Evolutionary conservation across 768 basidiomycete genomes (phyloP).

Genomic region (Trametes punicea): DNA sequence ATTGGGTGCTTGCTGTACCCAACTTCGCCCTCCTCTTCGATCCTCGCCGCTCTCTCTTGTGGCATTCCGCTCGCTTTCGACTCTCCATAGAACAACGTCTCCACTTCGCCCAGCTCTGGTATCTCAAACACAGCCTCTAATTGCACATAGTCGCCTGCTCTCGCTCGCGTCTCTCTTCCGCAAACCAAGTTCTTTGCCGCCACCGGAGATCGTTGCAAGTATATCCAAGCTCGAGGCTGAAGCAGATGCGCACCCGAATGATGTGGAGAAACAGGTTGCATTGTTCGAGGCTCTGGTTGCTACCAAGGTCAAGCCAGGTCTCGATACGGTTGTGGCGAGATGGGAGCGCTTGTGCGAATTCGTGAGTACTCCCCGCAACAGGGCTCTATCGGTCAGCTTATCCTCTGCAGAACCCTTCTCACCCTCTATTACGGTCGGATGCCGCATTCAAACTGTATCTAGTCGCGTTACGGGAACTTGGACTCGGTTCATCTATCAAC

Average conservation of each 20-base stretch:
- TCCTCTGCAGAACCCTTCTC: constrained; percentile 53
- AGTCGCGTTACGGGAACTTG: constrained; percentile 57
- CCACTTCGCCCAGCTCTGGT: background rate
- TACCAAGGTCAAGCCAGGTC: constrained; percentile 63
- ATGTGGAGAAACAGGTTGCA: constrained; percentile 65
- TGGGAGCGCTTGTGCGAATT: constrained; percentile 87
- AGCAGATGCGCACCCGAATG: constrained; percentile 69
- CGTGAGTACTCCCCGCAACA: constrained; percentile 34
- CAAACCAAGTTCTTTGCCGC: constrained; percentile 44
- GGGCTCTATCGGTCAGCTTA: constrained; percentile 5
- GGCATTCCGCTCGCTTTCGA: constrained; percentile 24
- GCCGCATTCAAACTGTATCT: constrained; percentile 77
- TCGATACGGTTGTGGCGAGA: constrained; percentile 68
- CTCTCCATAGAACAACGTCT: background rate
- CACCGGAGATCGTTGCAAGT: constrained; percentile 63
- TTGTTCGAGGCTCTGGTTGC: constrained; percentile 65
- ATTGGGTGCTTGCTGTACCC: constrained; percentile 36
- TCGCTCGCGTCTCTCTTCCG: constrained; percentile 35
- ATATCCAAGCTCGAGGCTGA: constrained; percentile 75
- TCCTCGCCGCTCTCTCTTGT: constrained; percentile 24
- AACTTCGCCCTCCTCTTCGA: constrained; percentile 33
- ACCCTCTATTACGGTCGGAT: constrained; percentile 67
- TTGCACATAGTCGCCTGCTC: constrained; percentile 15
- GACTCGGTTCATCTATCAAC: constrained; percentile 53
- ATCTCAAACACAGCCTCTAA: background rate